Evolutionary conservation across 2,329 filamentous ascomycete species (phyloP).

Genomic region (Rhytidhysteron rufulum): DNA sequence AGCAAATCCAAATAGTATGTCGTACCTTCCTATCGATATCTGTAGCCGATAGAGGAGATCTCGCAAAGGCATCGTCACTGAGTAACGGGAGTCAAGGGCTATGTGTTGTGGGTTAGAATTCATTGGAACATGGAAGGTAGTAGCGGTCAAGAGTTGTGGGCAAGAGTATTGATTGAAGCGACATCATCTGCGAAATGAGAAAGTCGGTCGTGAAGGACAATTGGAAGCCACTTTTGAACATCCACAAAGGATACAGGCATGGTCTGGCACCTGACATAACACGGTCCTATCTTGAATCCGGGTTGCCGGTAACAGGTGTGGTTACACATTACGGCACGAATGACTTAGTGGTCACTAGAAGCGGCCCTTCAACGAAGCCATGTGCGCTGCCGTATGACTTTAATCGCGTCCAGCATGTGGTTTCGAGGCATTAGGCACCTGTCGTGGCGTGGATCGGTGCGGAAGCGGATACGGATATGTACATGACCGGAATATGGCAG

Average conservation of each 20-base stretch:
- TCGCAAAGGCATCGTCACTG: too few species aligned
- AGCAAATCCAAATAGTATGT: too few species aligned
- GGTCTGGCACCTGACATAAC: slow-evolving; percentile 29
- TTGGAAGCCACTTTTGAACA: slow-evolving; percentile 8
- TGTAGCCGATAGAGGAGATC: too few species aligned
- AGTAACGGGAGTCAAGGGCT: too few species aligned
- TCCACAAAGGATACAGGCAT: slow-evolving; percentile 17
- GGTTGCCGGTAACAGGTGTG: slow-evolving; percentile 28
- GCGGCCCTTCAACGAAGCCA: slow-evolving; percentile 19
- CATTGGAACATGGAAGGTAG: too few species aligned
- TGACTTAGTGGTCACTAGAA: slow-evolving; percentile 8
- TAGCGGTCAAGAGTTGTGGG: too few species aligned
- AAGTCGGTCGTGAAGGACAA: background rate
- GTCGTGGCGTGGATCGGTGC: slow-evolving; percentile 4
- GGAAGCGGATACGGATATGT: background rate
- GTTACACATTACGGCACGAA: slow-evolving; percentile 23
- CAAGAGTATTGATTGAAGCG: too few species aligned
- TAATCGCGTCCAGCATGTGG: slow-evolving; percentile 10
- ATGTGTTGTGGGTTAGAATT: too few species aligned
- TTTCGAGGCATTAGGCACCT: slow-evolving; percentile 5
- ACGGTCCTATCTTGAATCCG: slow-evolving; percentile 26
- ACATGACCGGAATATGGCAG: background rate
- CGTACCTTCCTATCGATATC: too few species aligned
- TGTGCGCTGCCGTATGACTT: slow-evolving; percentile 19
- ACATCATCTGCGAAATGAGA: too few species aligned